A percentile compares a stretch with the other conserved stretches of the same genome.
Conservation (phyloP, 1,139 yeast genomes). For the Kodamaea ohmeri region DNA sequence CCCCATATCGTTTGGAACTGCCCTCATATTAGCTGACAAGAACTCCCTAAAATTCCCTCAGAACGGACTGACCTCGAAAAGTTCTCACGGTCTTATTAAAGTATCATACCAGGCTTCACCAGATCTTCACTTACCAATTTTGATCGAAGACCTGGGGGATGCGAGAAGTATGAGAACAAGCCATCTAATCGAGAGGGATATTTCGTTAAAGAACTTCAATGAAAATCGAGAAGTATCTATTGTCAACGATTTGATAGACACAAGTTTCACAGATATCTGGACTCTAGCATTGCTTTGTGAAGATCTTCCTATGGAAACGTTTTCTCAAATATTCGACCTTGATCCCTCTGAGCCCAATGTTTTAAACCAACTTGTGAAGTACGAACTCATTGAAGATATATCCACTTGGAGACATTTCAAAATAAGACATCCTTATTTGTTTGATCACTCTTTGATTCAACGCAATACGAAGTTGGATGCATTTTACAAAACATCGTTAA, state of each 20-base stretch:
- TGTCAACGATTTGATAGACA: slow-evolving; percentile 35
- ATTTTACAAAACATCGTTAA: slow-evolving; percentile 10
- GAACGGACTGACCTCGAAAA: slow-evolving; percentile 3
- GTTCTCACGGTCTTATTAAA: slow-evolving; percentile 25
- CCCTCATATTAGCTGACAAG: slow-evolving; percentile 34
- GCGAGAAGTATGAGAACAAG: slow-evolving; percentile 25
- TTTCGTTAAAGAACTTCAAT: slow-evolving; percentile 19
- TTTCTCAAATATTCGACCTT: slow-evolving; percentile 12
- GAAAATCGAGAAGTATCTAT: slow-evolving; percentile 16
- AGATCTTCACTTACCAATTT: slow-evolving; percentile 41
- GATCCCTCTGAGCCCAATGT: slow-evolving; percentile 5
- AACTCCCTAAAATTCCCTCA: slow-evolving; percentile 26
- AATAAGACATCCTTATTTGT: slow-evolving; percentile 15
- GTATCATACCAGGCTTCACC: slow-evolving; percentile 41
- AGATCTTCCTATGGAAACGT: slow-evolving; percentile 4
- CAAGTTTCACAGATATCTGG: slow-evolving; percentile 42
- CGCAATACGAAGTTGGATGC: slow-evolving; percentile 4
- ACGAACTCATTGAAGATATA: slow-evolving; percentile 12
- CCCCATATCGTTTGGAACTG: slow-evolving; percentile 40
- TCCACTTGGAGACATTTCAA: slow-evolving; percentile 15
- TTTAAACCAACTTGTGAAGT: slow-evolving; percentile 6
- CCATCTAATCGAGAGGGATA: slow-evolving; percentile 21
- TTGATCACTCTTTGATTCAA: slow-evolving; percentile 7
- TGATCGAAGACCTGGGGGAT: slow-evolving; percentile 38
- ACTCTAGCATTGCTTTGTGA: slow-evolving; percentile 29